Base-by-base conservation (phyloP, 768 basidiomycete genomes). In the Kwoniella bestiolae region DNA sequence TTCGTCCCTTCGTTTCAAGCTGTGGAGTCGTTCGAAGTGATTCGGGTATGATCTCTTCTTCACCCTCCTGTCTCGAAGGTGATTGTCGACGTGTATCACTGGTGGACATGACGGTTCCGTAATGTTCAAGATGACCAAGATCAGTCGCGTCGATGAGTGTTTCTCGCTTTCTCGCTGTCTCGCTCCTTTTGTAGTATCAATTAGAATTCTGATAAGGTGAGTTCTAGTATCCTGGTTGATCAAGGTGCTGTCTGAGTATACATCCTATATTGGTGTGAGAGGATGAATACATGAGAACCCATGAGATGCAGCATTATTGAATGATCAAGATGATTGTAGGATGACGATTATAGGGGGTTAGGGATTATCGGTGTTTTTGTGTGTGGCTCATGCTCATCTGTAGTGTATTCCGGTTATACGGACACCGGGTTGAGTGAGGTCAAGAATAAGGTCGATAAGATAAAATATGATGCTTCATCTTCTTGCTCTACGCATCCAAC, bases 41-140 rank as follows among this genome's bases (percentile, higher is more conserved):
- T n/a, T n/a, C n/a, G n/a, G 6, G n/a, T 55, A 51, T 16, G n/a
- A 51, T 25, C 26, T 51, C 50, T 16, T 51, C 50, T 51, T 51
- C 50, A 29, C 50, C 25, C 12, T 25, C 45, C 23, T 26, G 3
- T 51, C 38, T 41, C 18, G 38, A 41, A n/a, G n/a, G n/a, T n/a
- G n/a, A n/a, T 41, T 41, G 38, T 14, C 38, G 38, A 14, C 38
- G 38, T 18, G 38, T 41, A 41, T 11, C 38, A 41, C 38, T 16
- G 38, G 38, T 18, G 12, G 32, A 55, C 52, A 55, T 55, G 14
- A 55, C n/a, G 32, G 34, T 6, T 34, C 5, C 5, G 23, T 55
- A 55, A 55, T 55, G 52, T 55, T 55, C 52, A 34, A 23, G 25
- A 28, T 11, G 16, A 25, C 25, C 51, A 53, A 55, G 52, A 55